phyloP scores from a whole-genome alignment of 2,329 filamentous ascomycete species.

The Fusarium heterosporum region DNA sequence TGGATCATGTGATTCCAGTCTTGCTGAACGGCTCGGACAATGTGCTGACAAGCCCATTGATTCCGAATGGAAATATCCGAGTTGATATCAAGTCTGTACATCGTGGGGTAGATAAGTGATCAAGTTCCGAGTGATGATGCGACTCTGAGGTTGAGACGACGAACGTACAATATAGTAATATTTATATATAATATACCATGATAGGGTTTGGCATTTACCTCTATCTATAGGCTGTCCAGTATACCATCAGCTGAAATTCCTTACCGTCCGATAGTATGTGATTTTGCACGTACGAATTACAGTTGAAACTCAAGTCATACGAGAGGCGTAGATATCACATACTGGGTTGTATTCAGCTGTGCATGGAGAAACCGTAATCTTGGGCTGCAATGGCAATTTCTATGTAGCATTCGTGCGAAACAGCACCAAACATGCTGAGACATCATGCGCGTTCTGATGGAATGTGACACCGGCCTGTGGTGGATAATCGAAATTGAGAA shows the following conservation, averaged over 20 bases:
- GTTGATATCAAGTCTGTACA: background rate
- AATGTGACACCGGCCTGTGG: conserved; percentile 1
- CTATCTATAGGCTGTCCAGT: too few relatives aligned
- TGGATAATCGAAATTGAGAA: background rate
- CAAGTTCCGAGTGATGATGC: too few relatives aligned
- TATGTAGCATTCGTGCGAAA: too few relatives aligned
- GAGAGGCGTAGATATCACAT: background rate
- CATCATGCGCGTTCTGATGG: background rate
- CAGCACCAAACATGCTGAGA: too few relatives aligned
- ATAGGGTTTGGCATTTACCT: too few relatives aligned
- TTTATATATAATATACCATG: too few relatives aligned
- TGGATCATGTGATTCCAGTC: conserved; percentile 14
- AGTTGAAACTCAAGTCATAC: background rate
- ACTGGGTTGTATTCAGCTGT: background rate
- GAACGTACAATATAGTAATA: too few relatives aligned
- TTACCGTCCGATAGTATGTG: background rate
- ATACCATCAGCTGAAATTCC: background rate
- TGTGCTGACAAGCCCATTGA: conserved; percentile 13
- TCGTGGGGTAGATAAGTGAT: background rate
- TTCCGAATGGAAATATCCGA: conserved; percentile 4
- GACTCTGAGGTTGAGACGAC: background rate
- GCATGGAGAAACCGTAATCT: background rate
- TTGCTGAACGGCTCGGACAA: background rate
- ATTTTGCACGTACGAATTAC: too few relatives aligned
- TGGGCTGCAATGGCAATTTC: too few relatives aligned